Conservation (phyloP, 2,329 filamentous ascomycete genomes). For the Xylariales sp. region DNA sequence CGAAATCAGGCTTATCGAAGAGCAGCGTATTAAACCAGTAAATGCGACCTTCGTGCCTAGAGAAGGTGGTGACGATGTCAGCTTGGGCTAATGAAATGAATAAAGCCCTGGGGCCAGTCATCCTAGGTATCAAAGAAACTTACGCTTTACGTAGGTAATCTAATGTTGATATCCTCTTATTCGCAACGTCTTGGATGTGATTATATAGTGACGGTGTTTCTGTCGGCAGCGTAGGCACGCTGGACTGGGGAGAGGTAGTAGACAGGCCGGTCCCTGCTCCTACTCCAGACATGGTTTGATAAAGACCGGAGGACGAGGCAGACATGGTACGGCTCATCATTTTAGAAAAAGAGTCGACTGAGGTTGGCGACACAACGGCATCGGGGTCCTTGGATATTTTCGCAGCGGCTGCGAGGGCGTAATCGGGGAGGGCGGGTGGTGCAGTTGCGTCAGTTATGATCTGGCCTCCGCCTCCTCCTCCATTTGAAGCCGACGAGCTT, state of each 20-base stretch:
- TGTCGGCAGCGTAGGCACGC: conserved; percentile 52
- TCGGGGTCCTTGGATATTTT: conserved; percentile 52
- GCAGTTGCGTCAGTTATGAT: conserved; percentile 57
- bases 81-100: neutral
- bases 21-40: conserved; percentile 99
- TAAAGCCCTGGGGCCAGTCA: neutral
- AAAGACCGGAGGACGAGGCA: conserved; percentile 30
- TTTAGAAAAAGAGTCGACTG: conserved; percentile 55
- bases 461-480: conserved; percentile 48
- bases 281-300: conserved; percentile 44
- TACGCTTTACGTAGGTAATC: conserved; percentile 94
- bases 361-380: conserved; percentile 49
- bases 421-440: conserved; percentile 66
- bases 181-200: conserved; percentile 84
- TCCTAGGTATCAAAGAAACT: conserved; percentile 52
- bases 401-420: conserved; percentile 62
- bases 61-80: conserved; percentile 10
- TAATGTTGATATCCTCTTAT: conserved; percentile 92
- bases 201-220: conserved; percentile 65
- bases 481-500: conserved; percentile 55
- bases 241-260: conserved; percentile 42
- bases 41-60: conserved; percentile 88
- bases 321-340: conserved; percentile 59
- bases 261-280: conserved; percentile 44
- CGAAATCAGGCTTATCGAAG: conserved; percentile 84